Evolutionary conservation across 2,329 filamentous ascomycete species (phyloP).

Genomic region (Pseudogymnoascus sp.): DNA sequence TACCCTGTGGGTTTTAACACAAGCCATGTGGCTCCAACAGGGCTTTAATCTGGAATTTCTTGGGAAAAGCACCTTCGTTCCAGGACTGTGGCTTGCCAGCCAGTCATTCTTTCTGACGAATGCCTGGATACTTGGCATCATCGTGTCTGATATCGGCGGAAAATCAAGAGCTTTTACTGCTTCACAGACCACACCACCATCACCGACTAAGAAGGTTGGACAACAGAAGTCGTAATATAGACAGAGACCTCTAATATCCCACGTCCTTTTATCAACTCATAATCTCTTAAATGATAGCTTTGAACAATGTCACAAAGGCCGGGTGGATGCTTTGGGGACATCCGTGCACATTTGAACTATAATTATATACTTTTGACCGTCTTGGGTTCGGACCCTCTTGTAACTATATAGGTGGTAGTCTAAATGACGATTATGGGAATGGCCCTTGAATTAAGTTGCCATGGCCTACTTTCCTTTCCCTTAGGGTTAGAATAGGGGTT

Average conservation of each 20-base stretch:
- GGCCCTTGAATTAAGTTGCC: no score
- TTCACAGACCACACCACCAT: neutral
- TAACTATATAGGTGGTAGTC: no score
- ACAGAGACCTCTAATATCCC: neutral
- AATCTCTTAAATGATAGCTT: neutral
- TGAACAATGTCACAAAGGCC: neutral
- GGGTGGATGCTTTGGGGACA: neutral
- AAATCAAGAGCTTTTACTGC: neutral
- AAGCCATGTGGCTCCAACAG: slow-evolving; percentile 69
- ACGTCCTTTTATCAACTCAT: neutral
- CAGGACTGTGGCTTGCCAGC: slow-evolving; percentile 70
- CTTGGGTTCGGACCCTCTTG: neutral
- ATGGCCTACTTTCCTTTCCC: no score
- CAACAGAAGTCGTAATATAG: neutral
- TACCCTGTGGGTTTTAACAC: slow-evolving; percentile 64
- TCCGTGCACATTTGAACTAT: neutral
- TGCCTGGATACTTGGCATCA: slow-evolving; percentile 74
- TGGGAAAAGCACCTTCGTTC: slow-evolving; percentile 74
- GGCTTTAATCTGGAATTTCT: slow-evolving; percentile 71
- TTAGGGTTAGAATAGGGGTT: no score
- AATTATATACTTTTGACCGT: neutral
- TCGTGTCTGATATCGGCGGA: slow-evolving; percentile 56
- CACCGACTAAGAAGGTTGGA: neutral
- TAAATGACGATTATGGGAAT: no score
- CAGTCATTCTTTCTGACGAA: slow-evolving; percentile 78